phyloP scores from a whole-genome alignment of 176 grass and related monocot species.

The Carex cristatella region DNA sequence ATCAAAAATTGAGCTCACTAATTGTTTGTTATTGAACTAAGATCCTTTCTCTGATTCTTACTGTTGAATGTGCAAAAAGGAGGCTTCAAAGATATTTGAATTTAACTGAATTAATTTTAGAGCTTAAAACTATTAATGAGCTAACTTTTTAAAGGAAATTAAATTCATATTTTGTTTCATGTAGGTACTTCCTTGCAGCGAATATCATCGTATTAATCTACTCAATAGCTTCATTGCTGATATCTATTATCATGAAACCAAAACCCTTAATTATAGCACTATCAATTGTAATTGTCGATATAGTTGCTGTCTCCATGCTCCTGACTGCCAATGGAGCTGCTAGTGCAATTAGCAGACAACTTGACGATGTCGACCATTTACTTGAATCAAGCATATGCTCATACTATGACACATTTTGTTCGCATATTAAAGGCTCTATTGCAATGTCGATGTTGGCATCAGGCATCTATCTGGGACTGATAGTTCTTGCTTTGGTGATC shows the following conservation, averaged over 20 bases:
- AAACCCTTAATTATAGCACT: background rate
- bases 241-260: background rate
- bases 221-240: constrained; percentile 1
- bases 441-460: constrained; percentile 4
- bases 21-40: background rate
- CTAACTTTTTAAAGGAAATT: too few species aligned
- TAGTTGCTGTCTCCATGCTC: background rate
- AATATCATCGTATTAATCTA: background rate
- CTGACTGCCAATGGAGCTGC: constrained; percentile 7
- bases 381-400: too few species aligned
- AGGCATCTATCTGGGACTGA: background rate
- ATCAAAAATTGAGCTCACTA: background rate
- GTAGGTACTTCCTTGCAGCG: constrained; percentile 20
- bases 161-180: background rate
- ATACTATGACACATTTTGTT: background rate
- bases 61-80: background rate
- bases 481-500: constrained; percentile 4
- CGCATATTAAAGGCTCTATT: constrained; percentile 11
- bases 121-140: background rate
- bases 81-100: background rate
- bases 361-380: background rate
- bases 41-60: background rate
- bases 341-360: background rate
- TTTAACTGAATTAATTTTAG: background rate
- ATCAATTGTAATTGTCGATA: background rate